Base-by-base conservation (phyloP, 225 moss, liverwort and hornwort species). In the Takakia lepidozioides region DNA sequence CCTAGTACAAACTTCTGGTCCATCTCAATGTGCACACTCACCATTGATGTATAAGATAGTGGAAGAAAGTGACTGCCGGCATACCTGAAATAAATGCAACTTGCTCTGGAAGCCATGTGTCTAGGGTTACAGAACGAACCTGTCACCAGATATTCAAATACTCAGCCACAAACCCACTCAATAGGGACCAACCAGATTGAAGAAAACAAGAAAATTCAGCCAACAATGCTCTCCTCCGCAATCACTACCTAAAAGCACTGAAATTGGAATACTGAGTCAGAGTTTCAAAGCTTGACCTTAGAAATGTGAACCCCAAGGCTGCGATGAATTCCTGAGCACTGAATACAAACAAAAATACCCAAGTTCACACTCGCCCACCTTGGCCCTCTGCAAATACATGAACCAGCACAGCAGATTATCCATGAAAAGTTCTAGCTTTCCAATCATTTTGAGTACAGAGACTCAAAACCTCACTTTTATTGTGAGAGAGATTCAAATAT, bases 241-340 rank as follows among this genome's bases (percentile, higher is more conserved):
- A n/a, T n/a, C n/a, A n/a, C n/a, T n/a, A n/a, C n/a, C n/a, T n/a
- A n/a, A n/a, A n/a, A n/a, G n/a, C n/a, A n/a, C n/a, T n/a, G n/a
- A n/a, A n/a, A n/a, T n/a, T n/a, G n/a, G n/a, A n/a, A n/a, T n/a
- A n/a, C n/a, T n/a, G 32, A 32, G 0, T 6, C 32, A 1, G 32
- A 32, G 32, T 11, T 32, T 11, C 6, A 11, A 32, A 55, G n/a
- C 54, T 57, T 32, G 27, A 88, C 88, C 87, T 98, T 98, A 5
- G 98, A 98, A 61, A 98, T 98, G 62, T 98, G 87, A 45, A 98
- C 98, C 24, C 98, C 98, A 60, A 98, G 98, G 64, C 98, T 98
- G 18, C 98, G 91, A 72, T 98, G 98, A 23, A 98, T 91, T 58
- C 98, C 98, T 30, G 98, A 98, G 66, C 98, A 98, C 52, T 98